phyloP scores from a whole-genome alignment of 495 filamentous ascomycete genomes.

The Venustampulla echinocandica region DNA sequence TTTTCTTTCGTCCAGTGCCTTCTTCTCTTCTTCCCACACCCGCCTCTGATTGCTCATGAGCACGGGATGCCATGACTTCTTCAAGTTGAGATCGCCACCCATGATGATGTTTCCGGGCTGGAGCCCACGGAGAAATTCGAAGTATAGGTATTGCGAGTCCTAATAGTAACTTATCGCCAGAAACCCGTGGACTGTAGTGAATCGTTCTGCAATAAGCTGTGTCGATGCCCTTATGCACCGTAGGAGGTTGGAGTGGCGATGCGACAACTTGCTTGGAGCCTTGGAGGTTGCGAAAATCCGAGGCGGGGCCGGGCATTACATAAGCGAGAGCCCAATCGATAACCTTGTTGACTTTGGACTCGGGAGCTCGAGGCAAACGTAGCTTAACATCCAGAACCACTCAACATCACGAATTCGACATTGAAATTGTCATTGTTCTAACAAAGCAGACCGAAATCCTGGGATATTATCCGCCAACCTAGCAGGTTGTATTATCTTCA shows the following conservation, averaged over 20 bases:
- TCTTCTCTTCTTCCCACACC: slow-evolving; percentile 82
- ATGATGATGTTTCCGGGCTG: slow-evolving; percentile 44
- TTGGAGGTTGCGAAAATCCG: neutral
- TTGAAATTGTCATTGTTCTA: slow-evolving; percentile 8
- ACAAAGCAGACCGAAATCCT: too few species aligned
- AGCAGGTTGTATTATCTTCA: too few species aligned
- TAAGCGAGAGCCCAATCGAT: slow-evolving; percentile 3
- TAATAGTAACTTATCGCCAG: neutral
- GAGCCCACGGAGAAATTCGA: neutral
- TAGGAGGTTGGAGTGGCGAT: too few species aligned
- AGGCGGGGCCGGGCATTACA: neutral
- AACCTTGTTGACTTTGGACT: too few species aligned
- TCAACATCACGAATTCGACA: slow-evolving; percentile 6
- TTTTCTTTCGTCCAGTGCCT: slow-evolving; percentile 93
- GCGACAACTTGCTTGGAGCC: too few species aligned
- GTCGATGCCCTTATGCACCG: neutral
- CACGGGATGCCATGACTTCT: slow-evolving; percentile 94
- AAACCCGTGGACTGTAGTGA: neutral
- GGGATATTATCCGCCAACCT: too few species aligned
- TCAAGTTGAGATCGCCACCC: slow-evolving; percentile 87
- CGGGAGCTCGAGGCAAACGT: slow-evolving; percentile 14
- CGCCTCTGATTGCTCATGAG: slow-evolving; percentile 73
- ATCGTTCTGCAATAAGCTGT: neutral
- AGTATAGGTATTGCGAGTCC: neutral
- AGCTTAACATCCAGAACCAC: slow-evolving; percentile 11